Base-by-base conservation (phyloP, 163 green algal genomes). In the Chlorella variabilis region DNA sequence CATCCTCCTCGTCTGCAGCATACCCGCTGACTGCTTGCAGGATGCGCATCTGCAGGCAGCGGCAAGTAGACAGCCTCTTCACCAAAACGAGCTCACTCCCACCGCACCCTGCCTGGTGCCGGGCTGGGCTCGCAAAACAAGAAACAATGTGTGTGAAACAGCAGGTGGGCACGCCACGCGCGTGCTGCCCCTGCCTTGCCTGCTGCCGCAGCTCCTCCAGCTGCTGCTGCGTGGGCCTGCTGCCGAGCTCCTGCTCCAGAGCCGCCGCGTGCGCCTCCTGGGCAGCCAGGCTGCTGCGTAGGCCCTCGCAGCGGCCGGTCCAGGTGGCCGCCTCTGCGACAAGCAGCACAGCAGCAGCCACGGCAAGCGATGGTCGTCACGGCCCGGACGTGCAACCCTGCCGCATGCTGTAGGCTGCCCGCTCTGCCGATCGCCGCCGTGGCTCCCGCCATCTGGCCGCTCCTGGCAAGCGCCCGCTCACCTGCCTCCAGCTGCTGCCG, bases 11-110 rank as follows among this genome's bases (percentile, higher is more conserved):
- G 17, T 89, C 88, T 42, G 87, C 59, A 0, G 71, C 62, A 73
- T 90, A 93, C 73, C 93, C 94, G 20, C 91, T 89, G 0, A 97
- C 88, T 2, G 91, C 90, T 73, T 96, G 93, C 62, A 92, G 74
- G 31, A 87, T 63, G 56, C 78, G 68, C 56, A 80, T 39, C 69
- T 77, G 69, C 69, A n/a, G 3, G 3, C 34, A 73, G 38, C 38
- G 27, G 25, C 27, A 59, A 7, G 27, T 3, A 25, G 6, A 6
- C 61, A 68, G 29, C 61, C 2, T 8, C 15, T 31, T 27, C 33
- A 51, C 42, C 13, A n/a, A n/a, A n/a, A n/a, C n/a, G n/a, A n/a
- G n/a, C n/a, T n/a, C n/a, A n/a, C n/a, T n/a, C n/a, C n/a, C n/a
- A n/a, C n/a, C n/a, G n/a, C n/a, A n/a, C n/a, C n/a, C n/a, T n/a